Evolutionary conservation across 257 asterid species (phyloP).

Genomic region (Plectranthus barbatus): DNA sequence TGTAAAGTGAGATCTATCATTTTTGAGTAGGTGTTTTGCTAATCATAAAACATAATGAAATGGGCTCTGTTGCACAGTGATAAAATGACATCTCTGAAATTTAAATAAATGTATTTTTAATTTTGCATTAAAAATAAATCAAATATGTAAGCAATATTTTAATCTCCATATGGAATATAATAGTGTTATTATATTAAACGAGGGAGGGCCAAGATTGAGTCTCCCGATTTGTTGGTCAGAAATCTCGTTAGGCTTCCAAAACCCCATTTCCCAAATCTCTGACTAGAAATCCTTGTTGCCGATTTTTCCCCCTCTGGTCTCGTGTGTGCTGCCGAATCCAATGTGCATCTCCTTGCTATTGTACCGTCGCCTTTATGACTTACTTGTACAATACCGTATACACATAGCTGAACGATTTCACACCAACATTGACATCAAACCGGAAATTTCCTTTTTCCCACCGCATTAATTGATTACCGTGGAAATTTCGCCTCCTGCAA

Average conservation of each 20-base stretch:
- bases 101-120: too few relatives aligned
- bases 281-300: conserved; percentile 18
- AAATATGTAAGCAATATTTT: background rate
- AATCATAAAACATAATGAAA: too few relatives aligned
- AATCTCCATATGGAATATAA: background rate
- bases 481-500: background rate
- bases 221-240: background rate
- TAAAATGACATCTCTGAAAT: too few relatives aligned
- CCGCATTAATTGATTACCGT: background rate
- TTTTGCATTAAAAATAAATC: too few relatives aligned
- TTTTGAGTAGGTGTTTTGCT: too few relatives aligned
- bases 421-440: conserved; percentile 18
- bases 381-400: conserved; percentile 25
- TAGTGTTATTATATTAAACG: background rate
- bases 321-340: too few relatives aligned
- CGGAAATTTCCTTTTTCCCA: background rate
- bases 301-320: conserved; percentile 10
- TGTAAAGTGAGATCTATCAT: too few relatives aligned
- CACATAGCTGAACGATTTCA: conserved; percentile 14
- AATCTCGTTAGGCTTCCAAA: background rate
- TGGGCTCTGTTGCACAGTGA: too few relatives aligned
- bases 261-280: conserved; percentile 8
- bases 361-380: conserved; percentile 14
- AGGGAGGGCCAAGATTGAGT: conserved; percentile 18
- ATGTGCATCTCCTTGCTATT: background rate